phyloP scores from a whole-genome alignment of 257 asterid genomes.

The Solanum commersonii region DNA sequence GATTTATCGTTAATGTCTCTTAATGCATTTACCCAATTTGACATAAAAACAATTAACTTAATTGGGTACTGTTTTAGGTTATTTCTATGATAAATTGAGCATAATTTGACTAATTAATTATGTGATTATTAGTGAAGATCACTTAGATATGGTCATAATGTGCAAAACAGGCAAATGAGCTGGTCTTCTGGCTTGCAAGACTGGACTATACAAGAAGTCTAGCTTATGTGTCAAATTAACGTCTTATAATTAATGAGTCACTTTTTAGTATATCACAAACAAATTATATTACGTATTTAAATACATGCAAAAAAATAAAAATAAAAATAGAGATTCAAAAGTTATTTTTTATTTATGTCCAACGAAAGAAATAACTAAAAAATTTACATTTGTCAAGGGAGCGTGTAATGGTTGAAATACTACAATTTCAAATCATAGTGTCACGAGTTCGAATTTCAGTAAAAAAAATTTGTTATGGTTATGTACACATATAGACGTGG shows the following conservation, averaged over 20 bases:
- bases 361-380: neutral
- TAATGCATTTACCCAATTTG: neutral
- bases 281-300: neutral
- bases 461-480: too few relatives aligned
- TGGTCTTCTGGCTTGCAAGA: slow-evolving; percentile 29
- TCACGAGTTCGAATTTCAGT: neutral
- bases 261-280: neutral
- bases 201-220: slow-evolving; percentile 8
- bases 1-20: neutral
- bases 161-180: slow-evolving; percentile 13
- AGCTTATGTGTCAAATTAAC: slow-evolving; percentile 44
- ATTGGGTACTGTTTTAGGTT: neutral
- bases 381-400: neutral
- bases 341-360: neutral
- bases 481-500: neutral
- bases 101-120: neutral
- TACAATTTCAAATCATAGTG: neutral
- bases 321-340: neutral
- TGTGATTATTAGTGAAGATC: neutral
- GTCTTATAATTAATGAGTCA: slow-evolving; percentile 12
- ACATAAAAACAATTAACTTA: neutral
- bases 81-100: neutral
- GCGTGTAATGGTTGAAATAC: neutral
- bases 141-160: neutral
- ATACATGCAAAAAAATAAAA: neutral